Conservation (phyloP, 306 rosid genomes). For the Citrullus amarus region DNA sequence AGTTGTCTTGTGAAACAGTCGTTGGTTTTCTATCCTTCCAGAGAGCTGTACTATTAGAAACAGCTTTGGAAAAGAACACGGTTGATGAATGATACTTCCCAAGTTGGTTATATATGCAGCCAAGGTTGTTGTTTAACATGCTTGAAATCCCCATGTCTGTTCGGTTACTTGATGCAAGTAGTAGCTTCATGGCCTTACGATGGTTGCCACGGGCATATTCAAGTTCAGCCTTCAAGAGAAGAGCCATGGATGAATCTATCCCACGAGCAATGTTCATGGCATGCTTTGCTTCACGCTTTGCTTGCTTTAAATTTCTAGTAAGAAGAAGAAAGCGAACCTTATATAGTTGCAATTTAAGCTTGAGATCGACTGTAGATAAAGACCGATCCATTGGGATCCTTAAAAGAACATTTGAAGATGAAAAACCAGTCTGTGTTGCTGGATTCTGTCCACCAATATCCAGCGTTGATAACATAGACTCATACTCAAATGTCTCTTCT, state of each 20-base stretch:
- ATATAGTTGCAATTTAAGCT: conserved; percentile 91
- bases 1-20: conserved; percentile 73
- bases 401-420: conserved; percentile 49
- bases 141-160: conserved; percentile 60
- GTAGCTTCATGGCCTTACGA: conserved; percentile 91
- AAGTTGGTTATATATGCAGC: conserved; percentile 91
- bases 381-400: conserved; percentile 55
- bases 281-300: conserved; percentile 89
- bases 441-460: conserved; percentile 61
- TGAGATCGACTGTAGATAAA: conserved; percentile 57
- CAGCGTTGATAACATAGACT: conserved; percentile 36
- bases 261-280: conserved; percentile 93
- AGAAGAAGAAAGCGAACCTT: conserved; percentile 84
- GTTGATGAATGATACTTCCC: conserved; percentile 85
- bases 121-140: conserved; percentile 83
- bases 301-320: conserved; percentile 81
- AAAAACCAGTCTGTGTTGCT: conserved; percentile 42
- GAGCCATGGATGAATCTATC: conserved; percentile 83
- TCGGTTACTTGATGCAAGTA: conserved; percentile 74
- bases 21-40: conserved; percentile 74
- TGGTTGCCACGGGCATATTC: conserved; percentile 95
- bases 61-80: conserved; percentile 79
- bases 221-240: conserved; percentile 88
- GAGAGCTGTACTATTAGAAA: conserved; percentile 55
- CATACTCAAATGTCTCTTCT: conserved; percentile 75